Evolutionary conservation across 345 rosid species (phyloP).

Genomic region (Turritis glabra): DNA sequence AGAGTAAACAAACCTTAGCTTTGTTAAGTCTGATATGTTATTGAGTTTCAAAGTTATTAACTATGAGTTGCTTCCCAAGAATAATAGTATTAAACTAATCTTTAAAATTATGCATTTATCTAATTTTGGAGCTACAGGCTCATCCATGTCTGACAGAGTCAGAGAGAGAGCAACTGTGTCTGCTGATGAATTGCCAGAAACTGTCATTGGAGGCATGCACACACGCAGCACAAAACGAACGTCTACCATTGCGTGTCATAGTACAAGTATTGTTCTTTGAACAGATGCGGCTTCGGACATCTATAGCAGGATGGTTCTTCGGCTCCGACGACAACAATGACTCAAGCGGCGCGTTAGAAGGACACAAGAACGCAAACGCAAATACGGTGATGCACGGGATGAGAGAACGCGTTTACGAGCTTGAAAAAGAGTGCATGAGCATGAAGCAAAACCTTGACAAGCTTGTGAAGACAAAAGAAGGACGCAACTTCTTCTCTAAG

Average conservation of each 20-base stretch:
- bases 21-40: background rate
- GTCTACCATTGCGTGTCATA: slow-evolving; percentile 80
- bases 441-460: slow-evolving; percentile 82
- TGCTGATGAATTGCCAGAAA: slow-evolving; percentile 86
- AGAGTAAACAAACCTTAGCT: slow-evolving; percentile 33
- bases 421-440: slow-evolving; percentile 74
- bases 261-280: slow-evolving; percentile 93
- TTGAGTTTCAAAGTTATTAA: background rate
- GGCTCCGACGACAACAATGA: slow-evolving; percentile 63
- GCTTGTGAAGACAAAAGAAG: slow-evolving; percentile 60
- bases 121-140: slow-evolving; percentile 51
- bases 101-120: background rate
- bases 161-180: slow-evolving; percentile 74
- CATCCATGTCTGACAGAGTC: slow-evolving; percentile 89
- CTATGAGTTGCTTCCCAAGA: background rate
- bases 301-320: slow-evolving; percentile 64
- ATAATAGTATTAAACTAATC: background rate
- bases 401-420: slow-evolving; percentile 70
- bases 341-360: slow-evolving; percentile 47
- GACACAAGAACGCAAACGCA: slow-evolving; percentile 39
- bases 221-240: slow-evolving; percentile 93
- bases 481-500: slow-evolving; percentile 60
- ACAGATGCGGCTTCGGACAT: slow-evolving; percentile 82
- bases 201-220: slow-evolving; percentile 89
- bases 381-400: slow-evolving; percentile 48